These are phyloP conservation scores for Rhodotorula sp. DNA, from an alignment of 1,284 basidiomycete species.

Conservation along the genomic window DNA sequence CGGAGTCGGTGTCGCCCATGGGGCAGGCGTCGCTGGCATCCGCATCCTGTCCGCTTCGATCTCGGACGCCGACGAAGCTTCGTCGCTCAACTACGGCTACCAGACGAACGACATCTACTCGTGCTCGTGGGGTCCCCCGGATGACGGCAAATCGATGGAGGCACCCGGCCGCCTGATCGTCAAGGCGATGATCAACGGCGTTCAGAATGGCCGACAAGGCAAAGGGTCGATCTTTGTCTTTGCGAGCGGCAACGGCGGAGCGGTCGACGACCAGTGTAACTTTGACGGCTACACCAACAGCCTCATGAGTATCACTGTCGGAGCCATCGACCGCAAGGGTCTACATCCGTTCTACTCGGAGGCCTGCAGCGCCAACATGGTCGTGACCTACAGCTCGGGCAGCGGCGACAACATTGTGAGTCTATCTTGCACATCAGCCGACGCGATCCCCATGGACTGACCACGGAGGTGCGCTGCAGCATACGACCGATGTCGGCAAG, in stretches of 20 bases:
- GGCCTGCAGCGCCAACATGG: conserved; percentile 92
- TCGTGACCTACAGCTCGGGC: conserved; percentile 96
- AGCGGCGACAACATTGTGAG: conserved; percentile 85
- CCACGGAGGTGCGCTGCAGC: conserved; percentile 54
- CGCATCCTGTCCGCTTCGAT: conserved; percentile 97
- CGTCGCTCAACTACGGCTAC: conserved; percentile 88
- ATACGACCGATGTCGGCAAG: conserved; percentile 89
- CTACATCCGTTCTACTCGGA: conserved; percentile 97
- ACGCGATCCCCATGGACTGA: neutral
- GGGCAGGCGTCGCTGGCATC: conserved; percentile 85
- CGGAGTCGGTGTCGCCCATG: conserved; percentile 90
- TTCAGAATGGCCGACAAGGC: conserved; percentile 83
- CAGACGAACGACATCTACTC: conserved; percentile 91
- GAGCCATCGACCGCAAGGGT: conserved; percentile 87
- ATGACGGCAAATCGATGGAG: conserved; percentile 94
- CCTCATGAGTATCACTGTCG: conserved; percentile 93
- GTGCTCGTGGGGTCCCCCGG: conserved; percentile 87
- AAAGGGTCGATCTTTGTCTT: conserved; percentile 96
- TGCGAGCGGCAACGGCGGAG: conserved; percentile 94
- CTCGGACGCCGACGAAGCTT: conserved; percentile 95
- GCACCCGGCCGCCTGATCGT: conserved; percentile 86
- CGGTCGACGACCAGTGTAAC: conserved; percentile 93
- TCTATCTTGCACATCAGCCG: conserved; percentile 35
- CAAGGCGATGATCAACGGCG: conserved; percentile 92
- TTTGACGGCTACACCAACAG: conserved; percentile 99